Conservation (phyloP, 2,329 filamentous ascomycete species). For the Colletotrichum aenigma region DNA sequence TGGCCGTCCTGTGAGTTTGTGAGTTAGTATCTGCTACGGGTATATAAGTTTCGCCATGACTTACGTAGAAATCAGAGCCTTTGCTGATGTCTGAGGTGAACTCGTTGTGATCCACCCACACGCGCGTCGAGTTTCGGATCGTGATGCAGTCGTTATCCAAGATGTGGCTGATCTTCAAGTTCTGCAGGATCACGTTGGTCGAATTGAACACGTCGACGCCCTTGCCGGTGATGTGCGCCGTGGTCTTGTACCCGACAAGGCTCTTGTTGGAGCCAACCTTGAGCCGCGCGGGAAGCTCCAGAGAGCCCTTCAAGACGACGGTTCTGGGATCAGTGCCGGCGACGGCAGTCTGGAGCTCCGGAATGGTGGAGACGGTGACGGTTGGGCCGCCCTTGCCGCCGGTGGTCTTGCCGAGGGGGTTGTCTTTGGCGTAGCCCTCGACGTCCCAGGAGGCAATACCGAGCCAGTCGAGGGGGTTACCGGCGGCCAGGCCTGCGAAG, state of each 20-base stretch:
- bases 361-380: slow-evolving; percentile 46
- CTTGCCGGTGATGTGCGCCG: slow-evolving; percentile 37
- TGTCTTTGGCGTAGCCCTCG: slow-evolving; percentile 30
- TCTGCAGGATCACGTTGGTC: slow-evolving; percentile 45
- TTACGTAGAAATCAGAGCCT: slow-evolving; percentile 41
- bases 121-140: slow-evolving; percentile 46
- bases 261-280: slow-evolving; percentile 51
- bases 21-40: neutral
- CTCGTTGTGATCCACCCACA: slow-evolving; percentile 54
- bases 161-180: slow-evolving; percentile 39
- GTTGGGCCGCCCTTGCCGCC: slow-evolving; percentile 50
- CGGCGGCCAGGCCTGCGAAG: neutral
- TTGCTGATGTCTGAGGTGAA: slow-evolving; percentile 44
- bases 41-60: neutral
- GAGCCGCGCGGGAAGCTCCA: slow-evolving; percentile 44
- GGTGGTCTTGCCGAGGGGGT: slow-evolving; percentile 40
- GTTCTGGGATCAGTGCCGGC: slow-evolving; percentile 42
- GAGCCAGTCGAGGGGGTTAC: slow-evolving; percentile 24
- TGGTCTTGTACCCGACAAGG: slow-evolving; percentile 37
- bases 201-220: slow-evolving; percentile 38
- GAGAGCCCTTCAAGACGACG: slow-evolving; percentile 46
- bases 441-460: slow-evolving; percentile 27
- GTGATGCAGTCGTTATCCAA: slow-evolving; percentile 45
- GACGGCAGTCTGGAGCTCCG: slow-evolving; percentile 48
- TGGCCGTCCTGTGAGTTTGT: slow-evolving; percentile 41